These are phyloP conservation scores for Naganishia vaughanmartiniae DNA, from an alignment of 768 basidiomycete species.

Conservation along the genomic window DNA sequence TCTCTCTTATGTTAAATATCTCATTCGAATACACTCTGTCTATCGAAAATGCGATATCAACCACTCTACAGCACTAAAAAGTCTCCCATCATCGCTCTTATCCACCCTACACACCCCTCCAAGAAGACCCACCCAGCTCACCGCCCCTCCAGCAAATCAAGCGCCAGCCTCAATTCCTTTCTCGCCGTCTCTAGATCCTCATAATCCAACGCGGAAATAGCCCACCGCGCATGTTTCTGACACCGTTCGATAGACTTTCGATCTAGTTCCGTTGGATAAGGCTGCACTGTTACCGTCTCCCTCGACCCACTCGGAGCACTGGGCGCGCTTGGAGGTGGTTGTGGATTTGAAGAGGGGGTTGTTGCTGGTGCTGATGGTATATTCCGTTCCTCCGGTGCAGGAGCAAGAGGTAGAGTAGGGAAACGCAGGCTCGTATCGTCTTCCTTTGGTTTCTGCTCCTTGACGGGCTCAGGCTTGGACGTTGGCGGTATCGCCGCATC, in stretches of 20 bases:
- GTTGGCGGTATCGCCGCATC: neutral
- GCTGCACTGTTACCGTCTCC: too few species aligned
- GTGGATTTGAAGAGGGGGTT: neutral
- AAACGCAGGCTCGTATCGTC: slow-evolving; percentile 20
- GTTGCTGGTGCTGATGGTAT: neutral
- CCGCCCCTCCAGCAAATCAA: too few species aligned
- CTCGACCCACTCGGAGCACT: neutral
- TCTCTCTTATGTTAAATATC: too few species aligned
- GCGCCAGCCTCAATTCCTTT: too few species aligned
- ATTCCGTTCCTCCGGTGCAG: slow-evolving; percentile 23
- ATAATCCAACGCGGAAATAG: slow-evolving; percentile 92
- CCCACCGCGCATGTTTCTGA: slow-evolving; percentile 89
- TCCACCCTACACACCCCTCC: too few species aligned
- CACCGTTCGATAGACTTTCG: slow-evolving; percentile 65
- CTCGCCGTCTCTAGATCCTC: slow-evolving; percentile 57
- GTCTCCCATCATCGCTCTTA: too few species aligned
- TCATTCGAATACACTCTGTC: too few species aligned
- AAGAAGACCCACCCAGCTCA: too few species aligned
- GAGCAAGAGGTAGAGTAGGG: slow-evolving; percentile 34
- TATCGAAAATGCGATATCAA: too few species aligned
- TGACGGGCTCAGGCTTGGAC: neutral
- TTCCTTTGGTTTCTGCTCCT: neutral
- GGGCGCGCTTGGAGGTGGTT: slow-evolving; percentile 22
- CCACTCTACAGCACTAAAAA: too few species aligned
- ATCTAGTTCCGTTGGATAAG: slow-evolving; percentile 23